phyloP scores from a whole-genome alignment of 2,329 filamentous ascomycete species.

The Capronia coronata region DNA sequence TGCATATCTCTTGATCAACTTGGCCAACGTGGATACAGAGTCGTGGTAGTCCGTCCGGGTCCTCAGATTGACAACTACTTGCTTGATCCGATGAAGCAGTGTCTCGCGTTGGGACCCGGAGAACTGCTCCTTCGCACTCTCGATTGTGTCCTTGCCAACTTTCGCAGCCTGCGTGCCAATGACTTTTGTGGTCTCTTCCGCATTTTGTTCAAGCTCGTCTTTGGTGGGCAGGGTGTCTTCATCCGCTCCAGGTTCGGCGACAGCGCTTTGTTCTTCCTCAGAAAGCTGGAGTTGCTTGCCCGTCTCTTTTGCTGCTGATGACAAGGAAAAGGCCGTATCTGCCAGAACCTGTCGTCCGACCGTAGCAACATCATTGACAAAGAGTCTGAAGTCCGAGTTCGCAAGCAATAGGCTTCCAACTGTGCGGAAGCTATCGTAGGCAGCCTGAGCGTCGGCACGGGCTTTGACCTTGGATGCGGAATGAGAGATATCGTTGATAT shows the following conservation, averaged over 20 bases:
- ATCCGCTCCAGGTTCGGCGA: conserved; percentile 42
- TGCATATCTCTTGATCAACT: conserved; percentile 72
- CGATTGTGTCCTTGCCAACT: conserved; percentile 52
- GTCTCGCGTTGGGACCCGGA: conserved; percentile 66
- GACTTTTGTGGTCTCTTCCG: conserved; percentile 46
- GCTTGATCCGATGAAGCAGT: conserved; percentile 67
- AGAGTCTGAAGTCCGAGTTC: conserved; percentile 83
- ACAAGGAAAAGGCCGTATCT: conserved; percentile 75
- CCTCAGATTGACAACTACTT: conserved; percentile 66
- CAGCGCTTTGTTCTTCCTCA: conserved; percentile 50
- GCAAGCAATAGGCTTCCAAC: conserved; percentile 78
- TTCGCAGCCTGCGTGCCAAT: conserved; percentile 35
- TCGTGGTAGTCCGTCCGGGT: conserved; percentile 75
- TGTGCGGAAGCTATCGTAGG: conserved; percentile 74
- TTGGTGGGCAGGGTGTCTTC: conserved; percentile 47
- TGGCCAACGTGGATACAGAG: conserved; percentile 71
- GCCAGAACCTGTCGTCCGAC: conserved; percentile 78
- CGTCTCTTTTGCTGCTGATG: conserved; percentile 66
- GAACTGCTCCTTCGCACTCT: conserved; percentile 69
- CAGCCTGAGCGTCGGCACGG: conserved; percentile 64
- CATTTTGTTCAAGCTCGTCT: conserved; percentile 57
- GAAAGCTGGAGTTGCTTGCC: conserved; percentile 68
- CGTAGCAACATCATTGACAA: conserved; percentile 71
- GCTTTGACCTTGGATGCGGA: conserved; percentile 58
- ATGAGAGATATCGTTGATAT: conserved; percentile 57